Evolutionary conservation across 768 basidiomycete genomes (phyloP).

Genomic region (Rhodotorula babjevae): DNA sequence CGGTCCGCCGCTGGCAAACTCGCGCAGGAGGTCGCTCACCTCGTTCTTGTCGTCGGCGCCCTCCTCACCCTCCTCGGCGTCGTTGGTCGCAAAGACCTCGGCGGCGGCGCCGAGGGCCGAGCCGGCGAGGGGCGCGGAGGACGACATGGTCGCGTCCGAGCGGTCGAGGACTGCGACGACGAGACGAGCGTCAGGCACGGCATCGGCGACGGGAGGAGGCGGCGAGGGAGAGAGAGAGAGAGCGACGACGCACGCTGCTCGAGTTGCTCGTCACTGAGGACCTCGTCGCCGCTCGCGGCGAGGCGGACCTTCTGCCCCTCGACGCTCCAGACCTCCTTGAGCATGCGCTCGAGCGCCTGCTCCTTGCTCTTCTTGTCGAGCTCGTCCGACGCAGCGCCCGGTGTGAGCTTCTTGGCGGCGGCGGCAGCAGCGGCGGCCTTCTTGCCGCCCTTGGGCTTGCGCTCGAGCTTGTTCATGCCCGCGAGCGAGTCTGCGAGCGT

Average conservation of each 20-base stretch:
- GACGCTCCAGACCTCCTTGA: conserved; percentile 76
- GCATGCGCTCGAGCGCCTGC: conserved; percentile 44
- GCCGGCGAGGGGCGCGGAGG: conserved; percentile 5
- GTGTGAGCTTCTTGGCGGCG: conserved; percentile 9
- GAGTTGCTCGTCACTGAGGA: conserved; percentile 77
- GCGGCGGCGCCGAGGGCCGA: background rate
- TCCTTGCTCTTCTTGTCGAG: conserved; percentile 9
- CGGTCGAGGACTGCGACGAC: conserved; percentile 28
- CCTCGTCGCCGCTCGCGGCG: conserved; percentile 65
- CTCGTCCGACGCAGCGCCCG: conserved; percentile 16
- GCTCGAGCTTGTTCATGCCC: conserved; percentile 21
- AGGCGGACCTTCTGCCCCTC: conserved; percentile 88
- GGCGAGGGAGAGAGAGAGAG: too few species aligned
- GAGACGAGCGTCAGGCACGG: too few species aligned
- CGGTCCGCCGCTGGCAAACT: background rate
- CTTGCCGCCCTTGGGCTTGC: conserved; percentile 28
- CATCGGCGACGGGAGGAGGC: too few species aligned
- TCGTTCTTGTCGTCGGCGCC: conserved; percentile 1
- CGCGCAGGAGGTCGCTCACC: conserved; percentile 11
- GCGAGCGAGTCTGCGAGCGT: conserved; percentile 49
- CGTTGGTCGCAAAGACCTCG: conserved; percentile 35
- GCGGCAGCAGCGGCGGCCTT: background rate
- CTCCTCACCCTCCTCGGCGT: conserved; percentile 4
- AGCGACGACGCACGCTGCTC: conserved; percentile 56
- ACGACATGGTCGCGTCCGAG: conserved; percentile 38